These are phyloP conservation scores for Pseudocercospora cruenta DNA, from an alignment of 2,329 filamentous ascomycete genomes.

Conservation along the genomic window DNA sequence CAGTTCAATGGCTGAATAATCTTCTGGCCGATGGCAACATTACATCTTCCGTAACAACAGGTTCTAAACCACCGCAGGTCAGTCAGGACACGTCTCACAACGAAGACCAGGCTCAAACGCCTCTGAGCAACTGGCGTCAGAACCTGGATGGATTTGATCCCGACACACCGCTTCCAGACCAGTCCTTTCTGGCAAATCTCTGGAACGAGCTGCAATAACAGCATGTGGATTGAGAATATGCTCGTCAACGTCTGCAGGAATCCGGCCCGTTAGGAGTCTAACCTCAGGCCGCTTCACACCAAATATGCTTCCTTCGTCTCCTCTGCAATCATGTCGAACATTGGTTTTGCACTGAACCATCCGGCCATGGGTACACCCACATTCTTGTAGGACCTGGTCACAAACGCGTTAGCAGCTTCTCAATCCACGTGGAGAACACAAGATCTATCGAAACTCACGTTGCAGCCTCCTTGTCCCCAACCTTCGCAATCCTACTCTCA, in stretches of 20 bases:
- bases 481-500: slow-evolving; percentile 65
- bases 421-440: not conserved
- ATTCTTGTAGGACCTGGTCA: slow-evolving; percentile 59
- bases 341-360: slow-evolving; percentile 69
- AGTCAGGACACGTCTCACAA: not conserved
- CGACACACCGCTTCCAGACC: not conserved
- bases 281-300: not conserved
- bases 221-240: not conserved
- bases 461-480: slow-evolving; percentile 66
- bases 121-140: not conserved
- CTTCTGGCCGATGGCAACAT: not conserved
- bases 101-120: not conserved
- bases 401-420: not conserved
- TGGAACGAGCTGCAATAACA: not conserved
- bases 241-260: not conserved
- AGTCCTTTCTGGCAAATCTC: not conserved
- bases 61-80: not conserved
- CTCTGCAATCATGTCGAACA: slow-evolving; percentile 68
- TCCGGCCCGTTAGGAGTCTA: not conserved
- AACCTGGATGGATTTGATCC: not conserved
- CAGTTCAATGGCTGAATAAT: not conserved
- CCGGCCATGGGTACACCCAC: slow-evolving; percentile 64
- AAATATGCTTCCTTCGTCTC: slow-evolving; percentile 45
- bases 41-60: not conserved
- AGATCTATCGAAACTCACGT: slow-evolving; percentile 35